These are phyloP conservation scores for Ceratocystis cubensis DNA, from an alignment of 2,329 filamentous ascomycete species.

Conservation along the genomic window DNA sequence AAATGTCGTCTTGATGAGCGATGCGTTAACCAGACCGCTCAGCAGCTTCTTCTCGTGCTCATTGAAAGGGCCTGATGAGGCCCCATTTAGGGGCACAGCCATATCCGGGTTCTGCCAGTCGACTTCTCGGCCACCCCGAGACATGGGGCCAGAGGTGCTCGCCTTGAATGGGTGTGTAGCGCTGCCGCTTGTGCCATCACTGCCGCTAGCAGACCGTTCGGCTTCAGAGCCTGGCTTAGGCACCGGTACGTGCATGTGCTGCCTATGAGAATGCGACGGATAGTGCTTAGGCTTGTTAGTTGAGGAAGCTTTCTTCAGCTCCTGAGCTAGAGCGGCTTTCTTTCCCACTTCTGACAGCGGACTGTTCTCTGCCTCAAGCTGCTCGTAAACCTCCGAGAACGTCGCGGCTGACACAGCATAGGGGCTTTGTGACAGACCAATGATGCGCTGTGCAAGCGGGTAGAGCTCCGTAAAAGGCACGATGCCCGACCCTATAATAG, in stretches of 20 bases:
- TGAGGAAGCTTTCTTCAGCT: constrained; percentile 7
- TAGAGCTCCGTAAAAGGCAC: constrained; percentile 22
- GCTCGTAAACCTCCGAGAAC: constrained; percentile 12
- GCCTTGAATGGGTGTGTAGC: constrained; percentile 1
- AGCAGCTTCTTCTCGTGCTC: constrained; percentile 74
- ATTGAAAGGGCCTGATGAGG: constrained; percentile 35
- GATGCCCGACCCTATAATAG: constrained; percentile 26
- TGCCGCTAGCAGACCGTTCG: not conserved
- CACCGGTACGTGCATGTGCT: constrained; percentile 15
- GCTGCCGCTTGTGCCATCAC: not conserved
- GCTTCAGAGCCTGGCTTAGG: constrained; percentile 7
- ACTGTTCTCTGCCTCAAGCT: constrained; percentile 10
- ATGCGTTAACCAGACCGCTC: constrained; percentile 66
- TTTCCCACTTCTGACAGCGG: constrained; percentile 18
- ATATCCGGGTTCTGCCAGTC: constrained; percentile 7
- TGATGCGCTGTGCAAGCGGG: constrained; percentile 17
- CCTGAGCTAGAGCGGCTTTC: constrained; percentile 10
- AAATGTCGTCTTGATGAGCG: constrained; percentile 77
- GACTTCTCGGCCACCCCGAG: constrained; percentile 15
- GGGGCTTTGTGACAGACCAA: constrained; percentile 14
- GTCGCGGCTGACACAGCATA: constrained; percentile 15
- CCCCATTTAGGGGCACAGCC: not conserved
- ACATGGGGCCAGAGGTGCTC: constrained; percentile 8
- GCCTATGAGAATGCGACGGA: constrained; percentile 7
- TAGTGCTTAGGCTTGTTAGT: constrained; percentile 3